Conservation (phyloP, 1,139 yeast species). For the Yamadazyma atmosphaerica region DNA sequence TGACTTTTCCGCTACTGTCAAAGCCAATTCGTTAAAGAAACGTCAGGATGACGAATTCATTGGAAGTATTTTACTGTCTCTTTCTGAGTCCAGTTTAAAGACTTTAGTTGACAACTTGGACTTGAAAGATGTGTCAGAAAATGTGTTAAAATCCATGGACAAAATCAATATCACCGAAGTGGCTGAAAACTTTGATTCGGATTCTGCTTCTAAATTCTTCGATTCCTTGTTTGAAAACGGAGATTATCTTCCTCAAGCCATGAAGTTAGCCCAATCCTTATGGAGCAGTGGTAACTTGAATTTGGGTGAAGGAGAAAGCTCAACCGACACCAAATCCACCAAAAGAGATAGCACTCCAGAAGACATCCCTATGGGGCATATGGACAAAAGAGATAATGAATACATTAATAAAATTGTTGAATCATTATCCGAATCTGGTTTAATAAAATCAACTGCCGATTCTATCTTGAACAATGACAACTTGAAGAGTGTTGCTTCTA, state of each 20-base stretch:
- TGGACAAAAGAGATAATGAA: constrained; percentile 19
- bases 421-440: constrained; percentile 24
- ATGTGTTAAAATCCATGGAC: constrained; percentile 11
- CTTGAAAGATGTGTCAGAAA: constrained; percentile 9
- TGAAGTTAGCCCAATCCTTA: constrained; percentile 21
- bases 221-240: constrained; percentile 23
- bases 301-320: constrained; percentile 9
- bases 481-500: constrained; percentile 21
- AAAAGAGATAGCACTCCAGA: constrained; percentile 1
- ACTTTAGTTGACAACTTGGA: constrained; percentile 13
- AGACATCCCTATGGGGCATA: background rate
- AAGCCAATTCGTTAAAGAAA: constrained; percentile 6
- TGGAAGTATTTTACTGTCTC: constrained; percentile 9
- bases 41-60: constrained; percentile 13
- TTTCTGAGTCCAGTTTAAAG: constrained; percentile 11
- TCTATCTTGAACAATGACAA: constrained; percentile 22
- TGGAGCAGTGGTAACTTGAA: constrained; percentile 15
- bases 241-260: constrained; percentile 20
- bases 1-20: constrained; percentile 10
- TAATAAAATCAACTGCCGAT: constrained; percentile 21
- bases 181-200: constrained; percentile 19
- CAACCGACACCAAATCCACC: constrained; percentile 5
- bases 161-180: constrained; percentile 16
- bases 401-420: constrained; percentile 21
- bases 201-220: constrained; percentile 23